Conservation (phyloP, 495 filamentous ascomycete genomes). For the Tuber calosporum region DNA sequence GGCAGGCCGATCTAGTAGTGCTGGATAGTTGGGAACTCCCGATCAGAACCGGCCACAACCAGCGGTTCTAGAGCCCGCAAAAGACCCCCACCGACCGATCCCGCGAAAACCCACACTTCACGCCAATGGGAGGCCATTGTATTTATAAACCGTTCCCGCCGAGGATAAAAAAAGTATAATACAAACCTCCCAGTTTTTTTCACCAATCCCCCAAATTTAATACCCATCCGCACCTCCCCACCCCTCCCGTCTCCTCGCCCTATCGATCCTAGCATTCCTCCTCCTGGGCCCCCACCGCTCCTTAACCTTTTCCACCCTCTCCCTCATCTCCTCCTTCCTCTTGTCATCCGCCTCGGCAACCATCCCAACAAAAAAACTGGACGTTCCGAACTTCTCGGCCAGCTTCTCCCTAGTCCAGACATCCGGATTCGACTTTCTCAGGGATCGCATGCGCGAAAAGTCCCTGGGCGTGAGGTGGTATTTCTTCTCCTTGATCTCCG, state of each 20-base stretch:
- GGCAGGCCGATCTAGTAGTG: background rate
- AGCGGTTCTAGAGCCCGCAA: background rate
- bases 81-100: background rate
- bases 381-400: conserved; percentile 31
- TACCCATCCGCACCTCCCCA: conserved; percentile 39
- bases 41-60: background rate
- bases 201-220: conserved; percentile 11
- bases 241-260: conserved; percentile 30
- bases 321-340: conserved; percentile 30
- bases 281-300: conserved; percentile 33
- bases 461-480: conserved; percentile 71
- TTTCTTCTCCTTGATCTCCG: conserved; percentile 49
- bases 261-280: conserved; percentile 29
- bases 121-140: background rate
- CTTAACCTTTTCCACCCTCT: conserved; percentile 32
- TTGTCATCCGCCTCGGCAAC: conserved; percentile 24
- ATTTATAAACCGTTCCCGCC: background rate
- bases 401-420: conserved; percentile 62
- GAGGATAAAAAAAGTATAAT: background rate
- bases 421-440: conserved; percentile 64
- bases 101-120: background rate
- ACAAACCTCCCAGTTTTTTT: background rate
- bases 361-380: conserved; percentile 36
- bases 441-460: conserved; percentile 73
- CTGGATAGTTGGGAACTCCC: background rate